Evolutionary conservation across 352 stramenopile genomes (phyloP), one percentile per base, ranked within the genome.

Genomic region (Phytophthora cactorum): DNA sequence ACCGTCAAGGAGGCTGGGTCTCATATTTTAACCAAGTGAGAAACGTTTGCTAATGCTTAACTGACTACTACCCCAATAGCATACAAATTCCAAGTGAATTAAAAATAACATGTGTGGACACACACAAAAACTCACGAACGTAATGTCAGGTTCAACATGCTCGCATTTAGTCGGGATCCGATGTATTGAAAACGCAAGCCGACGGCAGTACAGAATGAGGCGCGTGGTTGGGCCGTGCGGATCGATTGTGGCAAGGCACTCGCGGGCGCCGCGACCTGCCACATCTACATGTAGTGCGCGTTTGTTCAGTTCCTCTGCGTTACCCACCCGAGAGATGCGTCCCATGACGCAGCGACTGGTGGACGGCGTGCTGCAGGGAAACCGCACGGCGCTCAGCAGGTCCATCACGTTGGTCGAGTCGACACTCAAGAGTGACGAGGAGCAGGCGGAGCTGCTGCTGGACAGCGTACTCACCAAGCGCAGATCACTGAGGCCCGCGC

Each of bases 371-470:
- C 57, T 91, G 51, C 32, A 54, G 15, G 78, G 77, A 54, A 84
- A 90, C 47, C 79, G 84, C 58, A 89, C 83, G 34, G 74, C 84
- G 36, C 77, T 92, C 47, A 91, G 82, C 64, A 82, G 83, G 56
- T 84, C 83, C 57, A 93, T 93, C 70, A 93, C 85, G 5, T 67
- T 93, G 38, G 87, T 97, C 41, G 90, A 97, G 72, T 96, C 87
- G 11, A 80, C 80, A 8, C 77, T 91, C 44, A 83, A 81, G 63
- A 68, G 71, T 8, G 89, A 97, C 49, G 76, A 88, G 39, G 64
- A 84, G 36, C 87, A 97, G 65, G 92, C 91, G n/a, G 84, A 97
- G 58, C 66, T 95, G 41, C 78, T 98, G 52, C 73, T 98, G 57
- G 88, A 98, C 61, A 80, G 75, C 8, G 88, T 97, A 50, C 76